Evolutionary conservation across 176 grass and related monocot genomes (phyloP).

Genomic region (Oryza punctata): DNA sequence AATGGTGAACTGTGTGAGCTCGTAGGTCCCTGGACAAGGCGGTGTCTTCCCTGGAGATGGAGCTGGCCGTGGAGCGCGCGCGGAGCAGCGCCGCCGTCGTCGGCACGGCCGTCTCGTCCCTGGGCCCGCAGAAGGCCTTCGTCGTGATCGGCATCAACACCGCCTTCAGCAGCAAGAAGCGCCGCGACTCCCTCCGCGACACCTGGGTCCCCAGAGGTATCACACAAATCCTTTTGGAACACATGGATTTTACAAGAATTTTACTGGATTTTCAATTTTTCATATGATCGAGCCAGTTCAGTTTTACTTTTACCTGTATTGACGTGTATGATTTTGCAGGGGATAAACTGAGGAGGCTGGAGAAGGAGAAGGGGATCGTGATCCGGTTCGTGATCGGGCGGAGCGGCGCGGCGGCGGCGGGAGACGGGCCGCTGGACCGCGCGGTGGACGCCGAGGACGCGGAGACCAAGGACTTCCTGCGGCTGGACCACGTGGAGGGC

Average conservation of each 20-base stretch:
- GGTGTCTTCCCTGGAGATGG: conserved; percentile 74
- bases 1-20: background rate
- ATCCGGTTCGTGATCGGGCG: conserved; percentile 96
- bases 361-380: conserved; percentile 85
- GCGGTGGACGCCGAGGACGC: conserved; percentile 75
- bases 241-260: background rate
- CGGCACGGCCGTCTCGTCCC: conserved; percentile 1
- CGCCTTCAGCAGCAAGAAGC: conserved; percentile 75
- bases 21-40: conserved; percentile 71
- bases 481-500: conserved; percentile 84
- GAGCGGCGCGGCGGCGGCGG: conserved; percentile 42
- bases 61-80: conserved; percentile 61
- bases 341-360: conserved; percentile 65
- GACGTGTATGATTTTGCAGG: conserved; percentile 24
- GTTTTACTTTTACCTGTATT: too few species aligned
- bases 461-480: conserved; percentile 70
- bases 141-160: conserved; percentile 91
- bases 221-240: too few species aligned
- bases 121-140: conserved; percentile 67
- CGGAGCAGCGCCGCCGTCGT: conserved; percentile 24
- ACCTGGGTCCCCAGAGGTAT: conserved; percentile 84
- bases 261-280: too few species aligned
- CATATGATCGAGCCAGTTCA: too few species aligned
- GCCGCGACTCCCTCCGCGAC: conserved; percentile 80
- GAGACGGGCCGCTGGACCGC: conserved; percentile 56